Evolutionary conservation across 306 rosid species (phyloP), one percentile per base, ranked within the genome.

Genomic region (Prunus mira): DNA sequence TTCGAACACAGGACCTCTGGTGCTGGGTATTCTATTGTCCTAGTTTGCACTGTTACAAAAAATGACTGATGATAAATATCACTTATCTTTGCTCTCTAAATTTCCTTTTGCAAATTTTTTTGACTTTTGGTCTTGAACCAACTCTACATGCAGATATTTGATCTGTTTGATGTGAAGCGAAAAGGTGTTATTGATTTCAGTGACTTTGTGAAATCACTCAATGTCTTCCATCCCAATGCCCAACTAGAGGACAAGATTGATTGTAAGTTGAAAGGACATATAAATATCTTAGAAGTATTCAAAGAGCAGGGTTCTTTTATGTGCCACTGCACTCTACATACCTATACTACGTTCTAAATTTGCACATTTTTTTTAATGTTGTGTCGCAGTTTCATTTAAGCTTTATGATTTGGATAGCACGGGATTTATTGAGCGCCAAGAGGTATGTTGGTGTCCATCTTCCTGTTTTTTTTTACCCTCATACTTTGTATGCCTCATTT

Each of bases 141-240:
- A 56, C 84, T 80, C 8, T 55, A 60, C 47, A 9, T 79, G 79
- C 79, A 96, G 98, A 80, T 96, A 80, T 96, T 96, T 83, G 98
- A 92, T 82, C 60, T 96, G 72, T 96, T 92, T 86, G 99, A 96
- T 62, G 91, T 89, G 6, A 93, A 90, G 86, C 60, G 71, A 57
- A 92, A 70, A 71, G 93, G 99, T 73, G 85, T 74, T 69, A 89
- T 96, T 79, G 99, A 92, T 82, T 96, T 96, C 72, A 93, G 87
- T 38, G 99, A 96, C 71, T 96, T 96, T 54, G 99, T 96, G 20
- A 89, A 96, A 88, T 86, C 99, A 76, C 93, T 96, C 58, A 87
- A 85, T 79, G 89, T 96, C 73, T 96, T 96, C 82, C 99, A 96
- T 78, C 99, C 98, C 66, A 78, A 81, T 82, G 80, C 89, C 69